These are phyloP conservation scores for Sporormia fimetaria DNA, from an alignment of 495 filamentous ascomycete genomes.

Conservation along the genomic window DNA sequence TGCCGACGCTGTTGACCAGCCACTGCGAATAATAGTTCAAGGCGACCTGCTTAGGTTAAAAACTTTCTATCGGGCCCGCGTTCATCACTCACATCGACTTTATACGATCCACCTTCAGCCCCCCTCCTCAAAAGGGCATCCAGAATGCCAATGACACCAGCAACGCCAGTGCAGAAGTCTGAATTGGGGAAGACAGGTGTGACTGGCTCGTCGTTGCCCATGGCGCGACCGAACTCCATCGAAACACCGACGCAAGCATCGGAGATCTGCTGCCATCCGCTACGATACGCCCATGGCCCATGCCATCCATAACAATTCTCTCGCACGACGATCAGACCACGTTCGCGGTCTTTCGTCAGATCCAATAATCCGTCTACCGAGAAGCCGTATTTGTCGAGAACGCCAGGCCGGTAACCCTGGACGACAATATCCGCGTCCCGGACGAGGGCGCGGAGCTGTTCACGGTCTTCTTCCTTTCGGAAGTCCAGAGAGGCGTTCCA, in stretches of 20 bases:
- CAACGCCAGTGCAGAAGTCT: conserved; percentile 31
- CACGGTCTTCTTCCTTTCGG: conserved; percentile 35
- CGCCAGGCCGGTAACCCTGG: conserved; percentile 45
- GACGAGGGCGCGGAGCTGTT: conserved; percentile 37
- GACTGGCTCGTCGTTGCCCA: conserved; percentile 33
- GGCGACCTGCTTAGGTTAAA: conserved; percentile 18
- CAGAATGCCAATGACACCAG: conserved; percentile 24
- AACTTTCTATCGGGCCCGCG: not conserved
- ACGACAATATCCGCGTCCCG: conserved; percentile 46
- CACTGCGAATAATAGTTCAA: conserved; percentile 34
- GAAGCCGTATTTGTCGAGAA: conserved; percentile 43
- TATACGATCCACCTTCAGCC: conserved; percentile 28
- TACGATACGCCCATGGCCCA: conserved; percentile 41
- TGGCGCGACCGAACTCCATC: conserved; percentile 28
- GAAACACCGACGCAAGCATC: conserved; percentile 36
- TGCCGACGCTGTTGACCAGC: conserved; percentile 29
- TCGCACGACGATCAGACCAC: conserved; percentile 41
- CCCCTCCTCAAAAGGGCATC: conserved; percentile 26
- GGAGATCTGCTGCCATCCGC: conserved; percentile 47
- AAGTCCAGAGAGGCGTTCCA: conserved; percentile 44
- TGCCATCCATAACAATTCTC: conserved; percentile 51
- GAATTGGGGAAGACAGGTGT: conserved; percentile 33
- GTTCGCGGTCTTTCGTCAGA: conserved; percentile 35
- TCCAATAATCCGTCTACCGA: conserved; percentile 40
- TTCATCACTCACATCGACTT: conserved; percentile 27